Conservation (phyloP, 352 stramenopile species). For the Globisporangium iwayamae region DNA sequence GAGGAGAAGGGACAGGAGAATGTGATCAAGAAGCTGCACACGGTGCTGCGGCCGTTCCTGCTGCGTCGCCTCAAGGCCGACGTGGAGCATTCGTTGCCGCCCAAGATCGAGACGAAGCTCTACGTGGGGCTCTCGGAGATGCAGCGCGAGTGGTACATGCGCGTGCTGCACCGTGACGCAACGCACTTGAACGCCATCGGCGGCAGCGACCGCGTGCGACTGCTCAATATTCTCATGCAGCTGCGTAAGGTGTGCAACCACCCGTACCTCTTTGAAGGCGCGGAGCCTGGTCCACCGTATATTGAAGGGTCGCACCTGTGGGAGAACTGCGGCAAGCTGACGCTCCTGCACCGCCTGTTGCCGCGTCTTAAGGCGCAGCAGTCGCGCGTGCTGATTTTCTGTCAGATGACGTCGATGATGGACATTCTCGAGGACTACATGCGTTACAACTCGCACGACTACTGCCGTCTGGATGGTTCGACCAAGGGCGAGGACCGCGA, state of each 20-base stretch:
- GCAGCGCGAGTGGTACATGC: constrained; percentile 99
- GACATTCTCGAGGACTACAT: constrained; percentile 99
- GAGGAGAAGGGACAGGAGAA: constrained; percentile 95
- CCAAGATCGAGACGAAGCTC: constrained; percentile 99
- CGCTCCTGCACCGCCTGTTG: constrained; percentile 94
- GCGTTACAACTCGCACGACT: constrained; percentile 81
- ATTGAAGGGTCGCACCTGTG: constrained; percentile 96
- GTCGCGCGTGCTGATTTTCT: constrained; percentile 98
- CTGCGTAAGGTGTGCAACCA: constrained; percentile 99
- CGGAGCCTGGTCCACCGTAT: constrained; percentile 96
- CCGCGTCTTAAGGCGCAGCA: constrained; percentile 82
- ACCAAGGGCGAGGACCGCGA: constrained; percentile 87
- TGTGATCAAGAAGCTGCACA: constrained; percentile 97
- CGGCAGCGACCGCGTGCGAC: constrained; percentile 91
- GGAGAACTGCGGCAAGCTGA: constrained; percentile 98
- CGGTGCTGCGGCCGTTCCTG: constrained; percentile 97
- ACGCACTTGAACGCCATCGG: constrained; percentile 97
- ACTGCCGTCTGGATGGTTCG: constrained; percentile 80
- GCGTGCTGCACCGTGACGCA: constrained; percentile 94
- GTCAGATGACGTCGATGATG: constrained; percentile 99
- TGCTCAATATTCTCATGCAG: constrained; percentile 99
- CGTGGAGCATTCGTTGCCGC: constrained; percentile 95
- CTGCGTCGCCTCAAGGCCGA: constrained; percentile 98
- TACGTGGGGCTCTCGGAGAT: constrained; percentile 97
- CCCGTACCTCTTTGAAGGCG: constrained; percentile 99